Conservation (phyloP, 2,329 filamentous ascomycete genomes). For the Cercospora berteroae region DNA sequence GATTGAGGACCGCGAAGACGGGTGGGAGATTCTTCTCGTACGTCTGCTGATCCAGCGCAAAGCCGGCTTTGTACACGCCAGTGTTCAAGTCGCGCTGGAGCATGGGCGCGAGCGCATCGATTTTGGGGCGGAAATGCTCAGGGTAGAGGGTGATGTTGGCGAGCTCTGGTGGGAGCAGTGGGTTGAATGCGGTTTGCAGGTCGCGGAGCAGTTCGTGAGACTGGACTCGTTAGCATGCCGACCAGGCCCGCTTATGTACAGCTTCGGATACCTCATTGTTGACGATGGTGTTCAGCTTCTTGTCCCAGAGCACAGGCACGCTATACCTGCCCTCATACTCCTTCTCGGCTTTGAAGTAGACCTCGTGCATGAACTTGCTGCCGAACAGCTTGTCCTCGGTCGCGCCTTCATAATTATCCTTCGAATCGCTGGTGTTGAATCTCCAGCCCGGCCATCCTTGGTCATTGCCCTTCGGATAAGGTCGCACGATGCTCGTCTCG, state of each 20-base stretch:
- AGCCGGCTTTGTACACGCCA: constrained; percentile 61
- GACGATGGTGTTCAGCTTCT: constrained; percentile 54
- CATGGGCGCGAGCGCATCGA: constrained; percentile 56
- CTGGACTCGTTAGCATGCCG: constrained; percentile 6
- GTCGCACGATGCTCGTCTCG: constrained; percentile 58
- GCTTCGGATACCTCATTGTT: constrained; percentile 53
- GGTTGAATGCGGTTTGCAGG: constrained; percentile 57
- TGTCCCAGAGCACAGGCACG: constrained; percentile 64
- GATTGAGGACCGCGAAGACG: constrained; percentile 61
- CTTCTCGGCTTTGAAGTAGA: constrained; percentile 62
- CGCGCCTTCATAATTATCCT: constrained; percentile 50
- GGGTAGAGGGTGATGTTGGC: constrained; percentile 55
- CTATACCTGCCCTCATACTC: constrained; percentile 61
- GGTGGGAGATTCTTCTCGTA: constrained; percentile 56
- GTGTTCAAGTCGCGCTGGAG: constrained; percentile 57
- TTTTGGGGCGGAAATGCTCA: constrained; percentile 45
- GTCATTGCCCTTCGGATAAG: constrained; percentile 65
- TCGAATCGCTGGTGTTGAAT: constrained; percentile 48
- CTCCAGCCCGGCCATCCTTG: constrained; percentile 64
- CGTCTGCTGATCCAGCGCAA: constrained; percentile 54
- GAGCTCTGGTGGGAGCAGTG: constrained; percentile 45
- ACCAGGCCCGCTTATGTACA: background rate
- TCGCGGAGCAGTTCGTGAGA: constrained; percentile 58
- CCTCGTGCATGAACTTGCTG: constrained; percentile 58
- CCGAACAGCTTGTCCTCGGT: constrained; percentile 60